phyloP scores from a whole-genome alignment of 164 flowering plant species.

The Stephania cephalantha region DNA sequence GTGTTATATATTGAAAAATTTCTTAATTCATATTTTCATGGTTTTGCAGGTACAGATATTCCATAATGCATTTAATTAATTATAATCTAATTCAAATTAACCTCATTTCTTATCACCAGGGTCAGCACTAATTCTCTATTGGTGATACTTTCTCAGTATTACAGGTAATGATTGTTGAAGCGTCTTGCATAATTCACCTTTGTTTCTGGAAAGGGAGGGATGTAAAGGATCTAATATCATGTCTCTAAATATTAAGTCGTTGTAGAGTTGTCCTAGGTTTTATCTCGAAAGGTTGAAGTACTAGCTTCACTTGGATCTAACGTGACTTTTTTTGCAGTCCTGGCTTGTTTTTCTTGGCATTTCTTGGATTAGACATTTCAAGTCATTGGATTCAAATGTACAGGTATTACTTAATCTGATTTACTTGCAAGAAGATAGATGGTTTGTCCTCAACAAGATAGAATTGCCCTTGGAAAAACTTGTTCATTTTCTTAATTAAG shows the following conservation, averaged over 20 bases:
- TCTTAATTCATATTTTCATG: not conserved
- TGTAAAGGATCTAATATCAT: no score
- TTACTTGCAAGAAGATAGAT: not conserved
- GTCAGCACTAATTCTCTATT: conserved; percentile 93
- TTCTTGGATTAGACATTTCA: conserved; percentile 81
- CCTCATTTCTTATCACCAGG: conserved; percentile 36
- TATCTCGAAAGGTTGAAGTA: not conserved
- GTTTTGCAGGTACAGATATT: not conserved
- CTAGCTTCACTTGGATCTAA: not conserved
- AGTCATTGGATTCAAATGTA: conserved; percentile 99
- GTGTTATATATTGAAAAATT: not conserved
- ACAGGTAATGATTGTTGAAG: conserved; percentile 38
- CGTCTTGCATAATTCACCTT: not conserved
- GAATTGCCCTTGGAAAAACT: not conserved
- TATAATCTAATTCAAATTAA: not conserved
- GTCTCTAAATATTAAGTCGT: no score
- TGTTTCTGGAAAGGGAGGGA: not conserved
- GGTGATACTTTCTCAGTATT: conserved; percentile 79
- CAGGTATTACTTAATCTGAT: conserved; percentile 41
- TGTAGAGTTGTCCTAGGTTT: no score
- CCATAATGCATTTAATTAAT: not conserved
- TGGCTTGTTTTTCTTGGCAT: conserved; percentile 60
- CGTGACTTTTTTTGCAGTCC: conserved; percentile 44
- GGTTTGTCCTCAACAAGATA: not conserved
- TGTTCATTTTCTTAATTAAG: not conserved